Conservation (phyloP, 768 basidiomycete species). For the Kwoniella bestiolae region DNA sequence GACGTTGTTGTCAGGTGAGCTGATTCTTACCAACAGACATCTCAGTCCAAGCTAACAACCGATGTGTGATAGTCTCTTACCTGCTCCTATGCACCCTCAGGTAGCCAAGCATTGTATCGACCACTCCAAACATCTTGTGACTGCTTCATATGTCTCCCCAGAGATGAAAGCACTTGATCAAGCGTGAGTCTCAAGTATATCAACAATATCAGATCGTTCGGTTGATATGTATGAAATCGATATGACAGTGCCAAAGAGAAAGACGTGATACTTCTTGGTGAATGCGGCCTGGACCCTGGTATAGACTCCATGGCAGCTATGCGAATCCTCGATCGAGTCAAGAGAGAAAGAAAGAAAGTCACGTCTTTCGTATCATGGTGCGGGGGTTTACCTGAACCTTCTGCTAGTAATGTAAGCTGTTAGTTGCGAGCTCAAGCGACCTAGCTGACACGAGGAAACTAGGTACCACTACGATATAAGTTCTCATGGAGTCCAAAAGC, state of each 20-base stretch:
- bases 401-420: constrained; percentile 57
- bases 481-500: constrained; percentile 92
- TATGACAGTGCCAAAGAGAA: constrained; percentile 67
- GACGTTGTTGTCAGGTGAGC: constrained; percentile 84
- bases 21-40: not conserved
- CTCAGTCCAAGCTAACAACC: no score
- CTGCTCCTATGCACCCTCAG: constrained; percentile 71
- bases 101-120: constrained; percentile 76
- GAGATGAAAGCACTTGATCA: constrained; percentile 72
- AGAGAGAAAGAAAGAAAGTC: constrained; percentile 64
- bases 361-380: constrained; percentile 86
- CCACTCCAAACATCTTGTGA: constrained; percentile 75
- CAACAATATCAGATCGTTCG: no score
- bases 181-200: constrained; percentile 64
- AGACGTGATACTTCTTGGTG: constrained; percentile 78
- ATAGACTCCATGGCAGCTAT: constrained; percentile 66
- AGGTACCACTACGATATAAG: constrained; percentile 82
- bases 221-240: not conserved
- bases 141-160: constrained; percentile 85
- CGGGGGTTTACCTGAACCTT: constrained; percentile 85
- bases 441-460: constrained; percentile 10
- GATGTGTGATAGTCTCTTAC: constrained; percentile 67
- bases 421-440: no score
- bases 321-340: constrained; percentile 66
- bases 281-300: constrained; percentile 64